Evolutionary conservation across 2,329 filamentous ascomycete species (phyloP), one percentile per base, ranked within the genome.

Genomic region (Aurifilum marmelostoma): DNA sequence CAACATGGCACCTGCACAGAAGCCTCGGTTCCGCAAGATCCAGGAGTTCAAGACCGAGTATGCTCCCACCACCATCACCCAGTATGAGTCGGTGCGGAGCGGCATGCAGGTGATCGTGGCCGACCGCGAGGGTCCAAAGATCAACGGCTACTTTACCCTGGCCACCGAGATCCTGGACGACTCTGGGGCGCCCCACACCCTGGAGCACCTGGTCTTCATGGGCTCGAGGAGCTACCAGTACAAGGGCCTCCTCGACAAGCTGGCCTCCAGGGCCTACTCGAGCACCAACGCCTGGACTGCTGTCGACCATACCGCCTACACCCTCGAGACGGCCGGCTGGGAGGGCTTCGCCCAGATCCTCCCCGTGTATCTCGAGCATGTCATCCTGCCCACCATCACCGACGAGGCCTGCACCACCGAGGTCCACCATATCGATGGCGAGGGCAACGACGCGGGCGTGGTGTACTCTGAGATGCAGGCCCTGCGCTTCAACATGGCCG

Each of bases 401-500:
- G 95, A 99, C 79, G 92, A 94, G 67, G 93, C 89, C 14, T 97
- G 97, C 77, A 91, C 95, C 73, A 99, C 96, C 2, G 96, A 99
- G 79, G 96, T 99, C 1, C 94, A 97, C 82, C 96, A 99, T 78
- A 88, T 99, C 67, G 93, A 99, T 77, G 95, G 93, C 21, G 89
- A 92, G 73, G 96, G 96, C 68, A 92, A 98, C 72, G 96, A 99
- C 85, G 96, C 96, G 56, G 96, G 94, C 72, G 94, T 97, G 1
- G 96, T 99, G 11, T 99, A 99, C 80, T 97, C 95, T 0, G 96
- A 99, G 80, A 99, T 99, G 96, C 96, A 99, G 80, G 96, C 91
- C 32, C 89, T 97, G 2, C 92, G 98, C 77, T 97, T 97, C 77
- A 90, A 89, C 65, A 90, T 92, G 73, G 84, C 86, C 9, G 93